These are phyloP conservation scores for Silene uniflora DNA, from an alignment of 148 eudicot species.

Conservation along the genomic window DNA sequence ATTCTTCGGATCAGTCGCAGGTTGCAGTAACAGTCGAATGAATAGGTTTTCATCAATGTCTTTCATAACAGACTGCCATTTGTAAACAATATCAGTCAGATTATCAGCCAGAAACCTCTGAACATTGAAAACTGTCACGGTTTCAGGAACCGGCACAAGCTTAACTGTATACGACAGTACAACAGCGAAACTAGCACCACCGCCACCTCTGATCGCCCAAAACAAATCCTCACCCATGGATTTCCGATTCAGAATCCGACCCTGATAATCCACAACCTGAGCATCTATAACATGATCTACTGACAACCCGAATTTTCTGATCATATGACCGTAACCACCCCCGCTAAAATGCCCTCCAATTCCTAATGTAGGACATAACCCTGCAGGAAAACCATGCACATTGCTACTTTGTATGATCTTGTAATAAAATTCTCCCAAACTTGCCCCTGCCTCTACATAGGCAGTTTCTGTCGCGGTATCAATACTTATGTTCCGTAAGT, in stretches of 20 bases:
- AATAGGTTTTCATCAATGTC: constrained; percentile 36
- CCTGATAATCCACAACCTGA: constrained; percentile 15
- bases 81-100: constrained; percentile 25
- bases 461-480: constrained; percentile 18
- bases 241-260: constrained; percentile 11
- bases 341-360: constrained; percentile 30
- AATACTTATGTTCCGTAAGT: neutral
- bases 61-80: constrained; percentile 41
- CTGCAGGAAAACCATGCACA: constrained; percentile 24
- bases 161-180: constrained; percentile 21
- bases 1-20: constrained; percentile 13
- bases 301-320: constrained; percentile 22
- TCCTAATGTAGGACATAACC: constrained; percentile 29
- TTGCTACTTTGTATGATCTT: too few relatives aligned
- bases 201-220: constrained; percentile 33
- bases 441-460: constrained; percentile 26
- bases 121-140: constrained; percentile 26
- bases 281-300: constrained; percentile 23
- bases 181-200: constrained; percentile 25
- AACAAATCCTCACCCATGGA: constrained; percentile 30
- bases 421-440: constrained; percentile 23
- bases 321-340: constrained; percentile 28
- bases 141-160: constrained; percentile 18
- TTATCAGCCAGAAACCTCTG: neutral
- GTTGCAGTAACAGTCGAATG: constrained; percentile 38